Base-by-base conservation (phyloP, 78 protist species). In the Dictyostelium citrinum region DNA sequence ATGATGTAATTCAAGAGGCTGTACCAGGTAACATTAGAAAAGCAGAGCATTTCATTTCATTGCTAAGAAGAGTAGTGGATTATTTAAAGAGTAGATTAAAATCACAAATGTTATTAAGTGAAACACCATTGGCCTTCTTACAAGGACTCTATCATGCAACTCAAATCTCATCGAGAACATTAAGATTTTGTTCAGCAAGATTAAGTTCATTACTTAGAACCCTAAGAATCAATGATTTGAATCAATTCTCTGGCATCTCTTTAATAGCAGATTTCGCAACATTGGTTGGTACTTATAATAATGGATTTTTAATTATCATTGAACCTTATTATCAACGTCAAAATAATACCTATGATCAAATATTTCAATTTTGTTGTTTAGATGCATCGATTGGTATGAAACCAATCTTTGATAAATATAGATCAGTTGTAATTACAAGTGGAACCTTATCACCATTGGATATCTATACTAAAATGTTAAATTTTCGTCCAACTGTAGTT, bases 381-480 rank as follows among this genome's bases (percentile, higher is more conserved):
- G 99, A 99, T 43, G 99, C 99, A 0, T 96, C 98, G 2, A 55
- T 99, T 2, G 99, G 99, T 39, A 92, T 99, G 81, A 80, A 95
- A 81, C 98, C 98, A 35, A 97, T 98, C 16, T 96, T 98, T 16
- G 98, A 90, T 20, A 60, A 67, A 31, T 98, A 82, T 70, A 77
- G 79, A 45, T 71, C 79, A 12, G 97, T 97, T 2, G 95, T 99
- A 10, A 31, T 98, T 1, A 96, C 98, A 0, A 45, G 82, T 39
- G 99, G 99, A 11, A 99, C 99, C 0, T 90, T 99, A 1, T 98
- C 99, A 8, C 99, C 99, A n/a, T 68, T 99, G 60, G 99, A 96
- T 80, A 96, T 99, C 97, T 99, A 99, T 86, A 94, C 98, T 10
- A 97, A 95, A 70, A 91, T 99, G 9, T 82, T 99, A 10, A 75